Base-by-base conservation (phyloP, 2,329 filamentous ascomycete species). In the Cordyceps pruinosa region DNA sequence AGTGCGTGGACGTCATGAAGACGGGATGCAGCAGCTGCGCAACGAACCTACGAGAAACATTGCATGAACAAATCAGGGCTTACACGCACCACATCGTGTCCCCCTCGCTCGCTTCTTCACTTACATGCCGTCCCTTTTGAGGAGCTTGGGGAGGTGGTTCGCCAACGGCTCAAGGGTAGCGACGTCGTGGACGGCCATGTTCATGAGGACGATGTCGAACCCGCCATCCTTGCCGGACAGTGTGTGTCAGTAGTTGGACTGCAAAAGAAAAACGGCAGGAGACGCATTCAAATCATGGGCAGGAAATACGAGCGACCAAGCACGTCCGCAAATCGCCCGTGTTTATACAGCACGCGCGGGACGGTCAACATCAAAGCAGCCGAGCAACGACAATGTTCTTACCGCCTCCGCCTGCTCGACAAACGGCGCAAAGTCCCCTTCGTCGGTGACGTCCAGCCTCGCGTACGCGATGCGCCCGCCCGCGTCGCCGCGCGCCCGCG, bases 111-210 rank as follows among this genome's bases (percentile, higher is more conserved):
- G 26, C 17, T 34, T 19, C 37, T 51, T 41, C 2, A 50, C 74
- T 62, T 67, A 76, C 70, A 75, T 69, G 47, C 70, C 75, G 19
- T 69, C 68, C 9, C 66, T 66, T 21, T 71, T 72, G 48, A 79
- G 64, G 21, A 79, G 66, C 49, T 63, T 63, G 4, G 72, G 72
- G 30, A 80, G 63, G 1, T 72, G 70, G 13, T 66, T 60, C 1
- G 73, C 76, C 10, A 80, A 64, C 2, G 74, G 72, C 10, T 72
- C 69, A 5, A 80, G 63, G 8, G 69, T 70, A 21, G 73, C 66
- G 4, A 79, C 67, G 56, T 79, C 77, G 73, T 78, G 78, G 44
- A 78, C 65, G 9, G 75, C 77, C 72, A 78, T 78, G 63, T 78
- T 80, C 60, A 77, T 74, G 19, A 73, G 67, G 23, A 78, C 65